phyloP scores from a whole-genome alignment of 192 early-diverging fungal genomes.

The Backusella tuberculispora region DNA sequence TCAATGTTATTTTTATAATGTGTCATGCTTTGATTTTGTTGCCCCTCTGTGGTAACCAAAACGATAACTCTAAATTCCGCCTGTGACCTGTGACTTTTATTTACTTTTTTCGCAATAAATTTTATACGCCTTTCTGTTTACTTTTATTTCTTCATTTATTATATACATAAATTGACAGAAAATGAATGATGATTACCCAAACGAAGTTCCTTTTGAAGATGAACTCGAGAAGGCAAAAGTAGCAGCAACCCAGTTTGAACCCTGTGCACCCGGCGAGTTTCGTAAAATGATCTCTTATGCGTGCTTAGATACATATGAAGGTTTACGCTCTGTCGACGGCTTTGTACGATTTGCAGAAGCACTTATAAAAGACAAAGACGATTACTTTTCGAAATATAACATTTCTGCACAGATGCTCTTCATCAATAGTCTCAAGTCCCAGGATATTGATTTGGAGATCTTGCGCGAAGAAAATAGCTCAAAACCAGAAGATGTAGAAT shows the following conservation, averaged over 20 bases:
- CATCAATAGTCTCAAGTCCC: constrained; percentile 33
- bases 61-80: no score
- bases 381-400: constrained; percentile 8
- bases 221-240: background rate
- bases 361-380: constrained; percentile 31
- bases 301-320: constrained; percentile 15
- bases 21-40: no score
- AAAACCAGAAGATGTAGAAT: background rate
- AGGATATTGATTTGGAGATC: constrained; percentile 30
- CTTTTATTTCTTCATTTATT: background rate
- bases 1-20: no score
- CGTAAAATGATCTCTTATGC: constrained; percentile 23
- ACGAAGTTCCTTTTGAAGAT: background rate
- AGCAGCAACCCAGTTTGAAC: background rate
- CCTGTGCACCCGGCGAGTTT: background rate
- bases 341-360: constrained; percentile 26
- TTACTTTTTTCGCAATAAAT: no score
- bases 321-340: constrained; percentile 24
- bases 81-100: no score
- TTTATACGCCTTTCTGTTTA: background rate
- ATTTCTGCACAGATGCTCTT: constrained; percentile 25
- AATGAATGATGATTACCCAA: background rate
- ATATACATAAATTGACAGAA: background rate
- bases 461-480: constrained; percentile 20
- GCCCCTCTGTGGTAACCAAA: no score